Base-by-base conservation (phyloP, 768 basidiomycete species). In the Hemileccinum impolitum region DNA sequence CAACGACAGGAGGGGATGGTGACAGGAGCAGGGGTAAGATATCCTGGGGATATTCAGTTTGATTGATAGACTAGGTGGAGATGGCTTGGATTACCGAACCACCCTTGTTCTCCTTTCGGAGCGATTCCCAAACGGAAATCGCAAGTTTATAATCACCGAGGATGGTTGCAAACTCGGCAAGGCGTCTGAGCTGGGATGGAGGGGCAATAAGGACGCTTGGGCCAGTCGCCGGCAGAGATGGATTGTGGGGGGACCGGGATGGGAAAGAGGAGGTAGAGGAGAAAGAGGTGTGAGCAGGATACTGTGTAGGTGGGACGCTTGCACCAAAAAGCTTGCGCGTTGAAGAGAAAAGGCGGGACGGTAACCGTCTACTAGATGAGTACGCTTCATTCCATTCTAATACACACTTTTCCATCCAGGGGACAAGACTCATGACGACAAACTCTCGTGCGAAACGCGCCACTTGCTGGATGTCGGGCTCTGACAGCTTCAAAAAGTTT, bases 331-430 rank as follows among this genome's bases (percentile, higher is more conserved):
- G 67, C 32, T 89, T 81, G 44, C 88, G 82, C 19, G 90, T 92
- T 5, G 90, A 91, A 15, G 88, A 85, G 63, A 93, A 90, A n/a
- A 93, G 67, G 6, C 89, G 84, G 1, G 83, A 91, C 6, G 89
- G 87, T n/a, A 92, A 70, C 13, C 90, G 76, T 44, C 87, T 80
- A 13, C 83, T 85, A 7, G 87, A 87, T 4, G 81, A 80, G 66
- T 85, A 88, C 75, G 75, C 75, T 72, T 98, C 94, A 63, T 96
- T 97, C 91, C 94, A 95, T 54, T 95, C 90, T 39, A 91, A 57
- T 6, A 94, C 88, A 65, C 85, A 86, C 60, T 86, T 90, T 70
- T 98, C 95, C 91, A 98, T 94, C 90, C 90, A 97, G 1, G 94
- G 94, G 3, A 97, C 66, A 39, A 98, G 68, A 61, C 89, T 94